Percentiles rank a stretch among this genome's conserved stretches.
Evolutionary conservation across 1,139 yeast species (phyloP).

Genomic region (Blastobotrys arbuscula): DNA sequence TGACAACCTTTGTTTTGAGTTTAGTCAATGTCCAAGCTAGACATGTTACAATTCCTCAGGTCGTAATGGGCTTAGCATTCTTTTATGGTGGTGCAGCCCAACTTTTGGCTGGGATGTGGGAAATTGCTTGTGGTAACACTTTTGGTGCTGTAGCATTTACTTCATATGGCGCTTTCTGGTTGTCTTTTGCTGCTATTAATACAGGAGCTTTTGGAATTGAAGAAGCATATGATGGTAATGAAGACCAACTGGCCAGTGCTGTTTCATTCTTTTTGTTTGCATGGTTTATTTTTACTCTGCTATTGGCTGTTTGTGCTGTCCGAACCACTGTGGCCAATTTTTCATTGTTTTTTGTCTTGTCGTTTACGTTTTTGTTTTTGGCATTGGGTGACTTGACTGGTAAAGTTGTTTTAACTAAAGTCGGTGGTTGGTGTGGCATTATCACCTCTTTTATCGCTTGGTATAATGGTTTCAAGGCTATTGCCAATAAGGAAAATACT

Average conservation of each 20-base stretch:
- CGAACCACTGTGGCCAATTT: slow-evolving; percentile 79
- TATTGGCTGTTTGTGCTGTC: slow-evolving; percentile 60
- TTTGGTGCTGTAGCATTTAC: slow-evolving; percentile 80
- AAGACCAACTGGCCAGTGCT: slow-evolving; percentile 46
- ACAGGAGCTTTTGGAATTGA: slow-evolving; percentile 70
- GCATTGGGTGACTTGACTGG: slow-evolving; percentile 53
- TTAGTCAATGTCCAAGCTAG: slow-evolving; percentile 56
- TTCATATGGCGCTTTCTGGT: slow-evolving; percentile 88
- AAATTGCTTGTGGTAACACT: slow-evolving; percentile 64
- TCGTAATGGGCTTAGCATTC: slow-evolving; percentile 68
- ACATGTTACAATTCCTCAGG: slow-evolving; percentile 47
- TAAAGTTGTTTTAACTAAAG: slow-evolving; percentile 43
- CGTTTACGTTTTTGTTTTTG: slow-evolving; percentile 62
- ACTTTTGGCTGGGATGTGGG: slow-evolving; percentile 71
- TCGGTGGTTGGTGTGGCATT: slow-evolving; percentile 80
- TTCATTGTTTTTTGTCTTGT: slow-evolving; percentile 56
- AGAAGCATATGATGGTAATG: slow-evolving; percentile 45
- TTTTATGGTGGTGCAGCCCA: slow-evolving; percentile 87
- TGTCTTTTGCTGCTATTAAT: slow-evolving; percentile 65
- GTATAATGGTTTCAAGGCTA: slow-evolving; percentile 68
- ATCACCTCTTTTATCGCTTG: slow-evolving; percentile 75
- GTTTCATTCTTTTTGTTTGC: slow-evolving; percentile 70
- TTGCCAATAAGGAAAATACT: slow-evolving; percentile 12
- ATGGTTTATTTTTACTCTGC: slow-evolving; percentile 75
- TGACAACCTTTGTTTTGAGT: slow-evolving; percentile 76